Base-by-base conservation (phyloP, 331 rosid genomes). In the Stylosanthes scabra region DNA sequence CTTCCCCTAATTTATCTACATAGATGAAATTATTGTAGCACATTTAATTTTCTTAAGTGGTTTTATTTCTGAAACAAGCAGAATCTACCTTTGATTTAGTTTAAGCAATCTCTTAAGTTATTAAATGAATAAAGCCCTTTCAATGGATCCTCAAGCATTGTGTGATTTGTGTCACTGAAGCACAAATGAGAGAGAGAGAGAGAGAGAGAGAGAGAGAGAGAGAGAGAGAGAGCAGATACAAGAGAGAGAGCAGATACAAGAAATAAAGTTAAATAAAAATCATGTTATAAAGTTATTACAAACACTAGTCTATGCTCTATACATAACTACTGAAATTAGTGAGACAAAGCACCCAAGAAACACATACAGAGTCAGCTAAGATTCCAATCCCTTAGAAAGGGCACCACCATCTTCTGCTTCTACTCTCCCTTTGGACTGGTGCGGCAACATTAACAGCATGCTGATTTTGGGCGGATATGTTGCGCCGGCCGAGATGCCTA, bases 321-420 rank as follows among this genome's bases (percentile, higher is more conserved):
- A 80, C 81, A 77, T 8, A 77, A n/a, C 59, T 84, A 39, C 28
- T 9, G 34, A 75, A 65, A 42, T 64, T 54, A 34, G 72, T 37
- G 51, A 68, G 59, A 72, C 68, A 66, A 70, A 74, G 59, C 74
- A 80, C 66, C 14, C 40, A 80, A 68, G 71, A 65, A 59, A 44
- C 41, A 42, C 14, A 31, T n/a, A n/a, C n/a, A n/a, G 37, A 63
- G 63, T 83, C 68, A 58, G 78, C 47, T 12, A 77, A 67, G 76
- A 65, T 34, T 39, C 74, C 63, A 72, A 60, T 57, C 69, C 37
- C 40, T 77, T 84, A 92, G 83, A 90, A 89, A 11, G 90, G 78
- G 11, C 86, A 86, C 97, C 97, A 91, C 99, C 96, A 90, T 78
- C 96, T 87, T 83, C 93, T 72, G 92, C 72, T 85, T 81, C 97